Evolutionary conservation across 352 stramenopile species (phyloP).

Genomic region (Phytophthora hibernalis): DNA sequence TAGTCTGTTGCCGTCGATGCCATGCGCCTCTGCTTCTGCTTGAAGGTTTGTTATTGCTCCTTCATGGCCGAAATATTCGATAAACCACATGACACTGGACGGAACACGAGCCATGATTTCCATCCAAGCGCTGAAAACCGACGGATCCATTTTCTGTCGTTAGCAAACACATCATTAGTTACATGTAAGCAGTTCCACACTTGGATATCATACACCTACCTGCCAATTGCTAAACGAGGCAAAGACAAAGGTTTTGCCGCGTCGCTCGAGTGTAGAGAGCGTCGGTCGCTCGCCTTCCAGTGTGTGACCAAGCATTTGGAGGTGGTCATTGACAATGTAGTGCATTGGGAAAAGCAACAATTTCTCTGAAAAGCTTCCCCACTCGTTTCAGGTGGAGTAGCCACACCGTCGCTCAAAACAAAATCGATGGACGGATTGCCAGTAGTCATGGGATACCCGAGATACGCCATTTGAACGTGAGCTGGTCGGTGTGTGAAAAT

Average conservation of each 20-base stretch:
- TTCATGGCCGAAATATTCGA: slow-evolving; percentile 64
- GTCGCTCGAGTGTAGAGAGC: slow-evolving; percentile 16
- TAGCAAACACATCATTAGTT: slow-evolving; percentile 5
- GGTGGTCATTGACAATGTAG: slow-evolving; percentile 89
- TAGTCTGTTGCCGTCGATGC: slow-evolving; percentile 60
- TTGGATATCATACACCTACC: slow-evolving; percentile 18
- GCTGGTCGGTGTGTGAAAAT: slow-evolving; percentile 72
- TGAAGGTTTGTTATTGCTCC: slow-evolving; percentile 56
- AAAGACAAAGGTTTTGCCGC: slow-evolving; percentile 59
- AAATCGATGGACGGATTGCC: slow-evolving; percentile 68
- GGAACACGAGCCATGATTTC: slow-evolving; percentile 75
- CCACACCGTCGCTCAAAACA: slow-evolving; percentile 67
- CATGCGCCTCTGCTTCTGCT: slow-evolving; percentile 56
- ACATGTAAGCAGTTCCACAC: neutral
- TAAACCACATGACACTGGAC: slow-evolving; percentile 76
- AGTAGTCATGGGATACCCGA: slow-evolving; percentile 83
- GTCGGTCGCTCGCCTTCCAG: slow-evolving; percentile 39
- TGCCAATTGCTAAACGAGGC: slow-evolving; percentile 90
- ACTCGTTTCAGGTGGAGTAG: slow-evolving; percentile 52
- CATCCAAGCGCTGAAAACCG: slow-evolving; percentile 82
- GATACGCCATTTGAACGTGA: slow-evolving; percentile 74
- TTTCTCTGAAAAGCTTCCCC: slow-evolving; percentile 70
- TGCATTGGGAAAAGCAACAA: slow-evolving; percentile 71
- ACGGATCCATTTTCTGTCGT: slow-evolving; percentile 79
- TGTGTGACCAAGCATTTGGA: slow-evolving; percentile 75